Conservation (phyloP, 441 rosid genomes). For the Isatis lusitanica region DNA sequence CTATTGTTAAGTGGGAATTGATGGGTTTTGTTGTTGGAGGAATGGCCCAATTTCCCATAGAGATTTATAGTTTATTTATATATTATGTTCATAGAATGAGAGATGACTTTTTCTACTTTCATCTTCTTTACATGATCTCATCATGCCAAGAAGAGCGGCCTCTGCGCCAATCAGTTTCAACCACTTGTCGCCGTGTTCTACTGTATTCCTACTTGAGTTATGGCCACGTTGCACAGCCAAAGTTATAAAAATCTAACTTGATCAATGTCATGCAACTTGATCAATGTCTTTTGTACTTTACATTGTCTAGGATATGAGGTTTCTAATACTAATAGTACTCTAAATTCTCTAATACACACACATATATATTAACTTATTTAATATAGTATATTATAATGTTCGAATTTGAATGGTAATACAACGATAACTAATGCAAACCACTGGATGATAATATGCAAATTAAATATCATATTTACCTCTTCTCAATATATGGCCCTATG, state of each 20-base stretch:
- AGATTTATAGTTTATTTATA: slow-evolving; percentile 52
- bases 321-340: background rate
- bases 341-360: background rate
- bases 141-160: slow-evolving; percentile 68
- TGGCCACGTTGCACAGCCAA: background rate
- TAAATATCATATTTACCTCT: background rate
- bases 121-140: slow-evolving; percentile 49
- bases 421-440: too few relatives aligned
- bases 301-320: background rate
- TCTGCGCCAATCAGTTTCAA: slow-evolving; percentile 38
- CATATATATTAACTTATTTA: too few relatives aligned
- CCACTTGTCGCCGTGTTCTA: slow-evolving; percentile 38
- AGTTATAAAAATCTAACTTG: too few relatives aligned
- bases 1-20: slow-evolving; percentile 19
- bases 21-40: slow-evolving; percentile 35
- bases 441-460: too few relatives aligned
- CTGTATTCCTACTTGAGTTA: slow-evolving; percentile 26
- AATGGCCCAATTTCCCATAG: slow-evolving; percentile 95
- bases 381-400: too few relatives aligned
- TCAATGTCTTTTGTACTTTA: too few relatives aligned
- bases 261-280: too few relatives aligned
- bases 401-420: too few relatives aligned
- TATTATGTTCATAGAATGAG: background rate
- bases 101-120: slow-evolving; percentile 39
- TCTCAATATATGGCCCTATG: background rate